Conservation (phyloP, 148 eudicot species). For the Silene uniflora region DNA sequence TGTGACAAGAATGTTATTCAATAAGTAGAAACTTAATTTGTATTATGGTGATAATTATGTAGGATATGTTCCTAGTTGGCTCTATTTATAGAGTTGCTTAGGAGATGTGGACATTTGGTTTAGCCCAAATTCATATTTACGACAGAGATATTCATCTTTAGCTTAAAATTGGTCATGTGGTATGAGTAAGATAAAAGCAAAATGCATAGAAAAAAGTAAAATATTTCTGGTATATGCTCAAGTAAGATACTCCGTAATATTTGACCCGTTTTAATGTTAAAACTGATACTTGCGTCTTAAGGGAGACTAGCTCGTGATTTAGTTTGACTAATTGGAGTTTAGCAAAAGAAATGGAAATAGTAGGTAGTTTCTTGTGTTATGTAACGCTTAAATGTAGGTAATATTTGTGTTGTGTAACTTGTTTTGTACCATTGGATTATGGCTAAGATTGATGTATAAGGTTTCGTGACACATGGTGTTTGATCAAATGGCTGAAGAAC, state of each 20-base stretch:
- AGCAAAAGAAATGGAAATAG: background rate
- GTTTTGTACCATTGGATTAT: background rate
- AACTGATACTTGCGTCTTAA: too few relatives aligned
- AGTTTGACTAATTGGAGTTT: background rate
- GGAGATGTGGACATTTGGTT: background rate
- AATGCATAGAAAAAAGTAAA: too few relatives aligned
- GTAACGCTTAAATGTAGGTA: background rate
- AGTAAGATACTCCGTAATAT: too few relatives aligned
- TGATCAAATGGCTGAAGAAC: background rate
- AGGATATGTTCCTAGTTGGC: background rate
- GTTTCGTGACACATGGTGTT: background rate
- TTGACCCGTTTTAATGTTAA: too few relatives aligned
- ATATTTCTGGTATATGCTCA: too few relatives aligned
- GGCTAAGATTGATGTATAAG: background rate
- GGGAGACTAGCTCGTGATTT: too few relatives aligned
- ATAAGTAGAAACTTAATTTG: background rate
- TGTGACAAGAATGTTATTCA: background rate
- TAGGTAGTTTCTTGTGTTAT: conserved; percentile 2
- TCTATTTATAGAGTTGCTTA: background rate
- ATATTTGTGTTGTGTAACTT: background rate
- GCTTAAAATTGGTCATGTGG: too few relatives aligned
- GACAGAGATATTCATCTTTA: too few relatives aligned
- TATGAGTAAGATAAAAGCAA: too few relatives aligned
- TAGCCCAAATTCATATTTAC: too few relatives aligned
- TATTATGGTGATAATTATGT: background rate